Evolutionary conservation across 352 stramenopile species (phyloP), one percentile per base, ranked within the genome.

Genomic region (Phytophthora tubulina): DNA sequence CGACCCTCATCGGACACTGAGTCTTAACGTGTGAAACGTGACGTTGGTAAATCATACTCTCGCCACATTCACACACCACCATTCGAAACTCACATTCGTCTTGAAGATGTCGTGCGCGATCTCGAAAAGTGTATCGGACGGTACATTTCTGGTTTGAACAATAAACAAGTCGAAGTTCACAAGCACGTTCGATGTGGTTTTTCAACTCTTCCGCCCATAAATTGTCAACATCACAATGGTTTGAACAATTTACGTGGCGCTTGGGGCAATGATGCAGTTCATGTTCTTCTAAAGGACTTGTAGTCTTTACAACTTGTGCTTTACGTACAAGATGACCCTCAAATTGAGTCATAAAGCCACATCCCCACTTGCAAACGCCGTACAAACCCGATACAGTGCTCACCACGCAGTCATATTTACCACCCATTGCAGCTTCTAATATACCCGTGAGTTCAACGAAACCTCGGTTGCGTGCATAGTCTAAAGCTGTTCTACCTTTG

Each of bases 331-430:
- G 31, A 49, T 88, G 72, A 13, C 52, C 77, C 2, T 82, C 64
- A 3, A 67, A 61, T 4, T 53, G 45, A 11, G 73, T 56, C 76
- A 93, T 80, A 57, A 90, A 84, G 5, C 85, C 82, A 21, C 85
- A 93, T 15, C 84, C 85, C 82, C 82, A 91, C 36, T 88, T 88
- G 46, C 85, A 93, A 0, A 90, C 75, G 0, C 81, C 77, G 32
- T 81, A 87, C 14, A 89, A 44, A 6, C 75, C 82, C 11, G 78
- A 88, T 17, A 67, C 49, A 11, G 67, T 76, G 27, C 65, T 67
- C 35, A 84, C 80, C 7, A 82, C 71, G 11, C 74, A 67, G 5
- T 70, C 78, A 21, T 73, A 82, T 17, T 73, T 79, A 2, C 82
- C 84, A 17, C 63, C 71, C 75, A 88, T 87, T 15, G 84, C 84